These are phyloP conservation scores for Austroboletus festivus DNA, from an alignment of 768 basidiomycete species.

Conservation along the genomic window DNA sequence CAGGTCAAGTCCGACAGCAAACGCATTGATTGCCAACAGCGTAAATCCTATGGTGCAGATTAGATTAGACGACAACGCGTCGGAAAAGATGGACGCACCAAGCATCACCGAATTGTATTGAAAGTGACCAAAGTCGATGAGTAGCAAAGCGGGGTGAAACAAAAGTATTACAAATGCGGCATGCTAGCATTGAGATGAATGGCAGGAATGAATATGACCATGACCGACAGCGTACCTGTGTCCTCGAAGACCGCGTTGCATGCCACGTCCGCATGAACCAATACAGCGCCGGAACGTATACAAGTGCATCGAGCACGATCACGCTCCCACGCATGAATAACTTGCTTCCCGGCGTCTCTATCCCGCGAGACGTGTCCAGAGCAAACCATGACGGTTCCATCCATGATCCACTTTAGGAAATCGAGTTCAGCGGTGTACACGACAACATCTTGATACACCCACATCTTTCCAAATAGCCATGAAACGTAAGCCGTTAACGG, in stretches of 20 bases:
- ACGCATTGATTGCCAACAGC: conserved; percentile 64
- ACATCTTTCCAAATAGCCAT: conserved; percentile 80
- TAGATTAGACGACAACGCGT: not conserved
- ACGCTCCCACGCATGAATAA: conserved; percentile 82
- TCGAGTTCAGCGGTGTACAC: not conserved
- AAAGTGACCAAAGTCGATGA: conserved; percentile 92
- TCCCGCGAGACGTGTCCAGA: conserved; percentile 64
- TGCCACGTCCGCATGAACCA: conserved; percentile 68
- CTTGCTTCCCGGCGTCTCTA: conserved; percentile 63
- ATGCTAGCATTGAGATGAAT: conserved; percentile 27
- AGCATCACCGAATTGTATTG: conserved; percentile 97
- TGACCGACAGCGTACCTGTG: conserved; percentile 56
- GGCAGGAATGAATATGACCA: not conserved
- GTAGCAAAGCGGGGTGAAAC: conserved; percentile 77
- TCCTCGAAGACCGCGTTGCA: conserved; percentile 65
- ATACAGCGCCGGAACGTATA: conserved; percentile 74
- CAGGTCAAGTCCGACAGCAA: conserved; percentile 66
- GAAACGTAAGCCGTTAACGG: conserved; percentile 89
- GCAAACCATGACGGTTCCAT: conserved; percentile 68
- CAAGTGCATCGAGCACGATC: conserved; percentile 57
- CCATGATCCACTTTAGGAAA: conserved; percentile 41
- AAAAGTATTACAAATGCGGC: conserved; percentile 67
- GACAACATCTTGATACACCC: conserved; percentile 30
- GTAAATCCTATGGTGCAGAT: conserved; percentile 51
- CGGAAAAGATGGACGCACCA: conserved; percentile 42